phyloP scores from a whole-genome alignment of 75 land plant genomes.

The Ceratopteris richardii region DNA sequence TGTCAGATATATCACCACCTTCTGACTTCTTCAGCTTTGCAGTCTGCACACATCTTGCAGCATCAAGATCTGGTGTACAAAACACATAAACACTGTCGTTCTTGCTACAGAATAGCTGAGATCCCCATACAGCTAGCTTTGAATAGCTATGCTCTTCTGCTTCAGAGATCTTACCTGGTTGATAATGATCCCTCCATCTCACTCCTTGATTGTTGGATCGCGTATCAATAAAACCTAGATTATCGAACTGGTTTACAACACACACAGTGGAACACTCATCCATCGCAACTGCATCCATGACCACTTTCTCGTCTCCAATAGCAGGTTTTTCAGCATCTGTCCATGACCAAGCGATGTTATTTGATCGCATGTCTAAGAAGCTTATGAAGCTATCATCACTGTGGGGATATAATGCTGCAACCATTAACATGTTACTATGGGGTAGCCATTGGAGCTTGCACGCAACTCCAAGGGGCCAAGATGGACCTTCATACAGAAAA shows the following conservation, averaged over 20 bases:
- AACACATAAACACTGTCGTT: conserved; percentile 73
- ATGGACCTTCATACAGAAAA: conserved; percentile 55
- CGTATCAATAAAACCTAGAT: conserved; percentile 81
- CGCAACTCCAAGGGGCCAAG: conserved; percentile 70
- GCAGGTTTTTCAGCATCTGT: conserved; percentile 36
- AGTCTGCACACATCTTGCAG: conserved; percentile 43
- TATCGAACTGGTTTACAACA: conserved; percentile 78
- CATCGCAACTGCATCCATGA: conserved; percentile 69
- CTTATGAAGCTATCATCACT: conserved; percentile 80
- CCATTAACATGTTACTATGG: conserved; percentile 46
- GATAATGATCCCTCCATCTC: conserved; percentile 69
- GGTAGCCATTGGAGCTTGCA: conserved; percentile 81
- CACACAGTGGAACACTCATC: conserved; percentile 61
- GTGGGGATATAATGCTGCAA: conserved; percentile 65
- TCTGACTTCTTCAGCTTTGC: conserved; percentile 45
- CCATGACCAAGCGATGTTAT: conserved; percentile 82
- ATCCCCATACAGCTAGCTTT: conserved; percentile 55
- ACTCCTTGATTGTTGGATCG: conserved; percentile 21
- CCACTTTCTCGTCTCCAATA: conserved; percentile 50
- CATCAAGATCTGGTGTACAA: conserved; percentile 58
- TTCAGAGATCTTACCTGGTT: conserved; percentile 42
- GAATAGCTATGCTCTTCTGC: conserved; percentile 77
- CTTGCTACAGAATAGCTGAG: conserved; percentile 71
- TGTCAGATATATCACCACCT: conserved; percentile 79
- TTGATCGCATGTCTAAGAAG: conserved; percentile 59